Conservation (phyloP, 179 eudicot genomes). For the Heliamphora ciliata region DNA sequence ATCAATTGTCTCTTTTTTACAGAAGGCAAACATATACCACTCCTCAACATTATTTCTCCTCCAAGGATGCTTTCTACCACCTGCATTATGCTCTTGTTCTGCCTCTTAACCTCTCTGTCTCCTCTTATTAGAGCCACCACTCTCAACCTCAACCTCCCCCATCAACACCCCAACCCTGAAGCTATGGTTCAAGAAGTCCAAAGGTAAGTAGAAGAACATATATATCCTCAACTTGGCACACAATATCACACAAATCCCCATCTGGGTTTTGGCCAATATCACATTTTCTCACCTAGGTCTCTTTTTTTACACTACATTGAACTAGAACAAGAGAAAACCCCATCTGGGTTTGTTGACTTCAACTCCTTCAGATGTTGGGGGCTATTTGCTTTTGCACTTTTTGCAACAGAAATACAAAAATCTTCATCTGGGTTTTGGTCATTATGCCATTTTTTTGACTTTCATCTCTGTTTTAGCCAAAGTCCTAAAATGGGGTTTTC, state of each 20-base stretch:
- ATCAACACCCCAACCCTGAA: slow-evolving; percentile 71
- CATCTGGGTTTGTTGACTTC: slow-evolving; percentile 1
- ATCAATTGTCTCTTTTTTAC: not conserved
- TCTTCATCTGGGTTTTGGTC: not conserved
- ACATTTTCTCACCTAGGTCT: slow-evolving; percentile 14
- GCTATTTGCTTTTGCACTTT: not conserved
- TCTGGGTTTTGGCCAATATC: slow-evolving; percentile 14
- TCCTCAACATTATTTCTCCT: slow-evolving; percentile 18
- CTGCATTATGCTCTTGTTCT: slow-evolving; percentile 33
- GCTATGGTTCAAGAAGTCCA: slow-evolving; percentile 58
- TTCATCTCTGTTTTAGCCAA: not conserved
- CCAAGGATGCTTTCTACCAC: slow-evolving; percentile 21
- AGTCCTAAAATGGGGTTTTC: not conserved
- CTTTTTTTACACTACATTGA: not conserved
- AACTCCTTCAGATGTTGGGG: not conserved
- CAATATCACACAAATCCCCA: not conserved
- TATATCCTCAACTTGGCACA: not conserved
- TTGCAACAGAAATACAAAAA: not conserved
- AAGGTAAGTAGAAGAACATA: slow-evolving; percentile 31
- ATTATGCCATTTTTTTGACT: not conserved
- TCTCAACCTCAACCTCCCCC: slow-evolving; percentile 56
- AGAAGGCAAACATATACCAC: slow-evolving; percentile 5
- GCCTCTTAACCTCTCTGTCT: slow-evolving; percentile 24
- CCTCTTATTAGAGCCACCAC: slow-evolving; percentile 24
- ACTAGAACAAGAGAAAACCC: not conserved